Conservation (phyloP, 331 rosid genomes). For the Ulmus americana region DNA sequence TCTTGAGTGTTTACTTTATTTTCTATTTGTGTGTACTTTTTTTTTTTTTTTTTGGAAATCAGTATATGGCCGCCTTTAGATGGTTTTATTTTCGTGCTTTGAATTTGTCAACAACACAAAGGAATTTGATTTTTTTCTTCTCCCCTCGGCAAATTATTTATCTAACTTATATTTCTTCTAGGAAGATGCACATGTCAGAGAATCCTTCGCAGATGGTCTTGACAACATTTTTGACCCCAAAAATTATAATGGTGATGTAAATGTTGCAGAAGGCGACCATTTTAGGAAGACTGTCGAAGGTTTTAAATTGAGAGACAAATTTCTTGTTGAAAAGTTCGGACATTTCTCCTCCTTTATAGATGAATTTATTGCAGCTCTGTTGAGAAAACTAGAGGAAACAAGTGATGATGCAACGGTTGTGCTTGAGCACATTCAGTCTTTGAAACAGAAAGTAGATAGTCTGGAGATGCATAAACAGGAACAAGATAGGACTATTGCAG, state of each 20-base stretch:
- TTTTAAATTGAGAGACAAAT: constrained; percentile 48
- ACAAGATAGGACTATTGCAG: constrained; percentile 40
- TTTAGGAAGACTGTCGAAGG: constrained; percentile 49
- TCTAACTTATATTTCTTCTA: constrained; percentile 30
- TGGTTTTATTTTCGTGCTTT: not conserved
- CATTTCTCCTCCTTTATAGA: constrained; percentile 51
- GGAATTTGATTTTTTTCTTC: not conserved
- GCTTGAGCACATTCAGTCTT: constrained; percentile 37
- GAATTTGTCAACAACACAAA: not conserved
- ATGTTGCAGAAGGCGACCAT: constrained; percentile 42
- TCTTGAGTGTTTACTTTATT: not conserved
- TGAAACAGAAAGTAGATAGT: constrained; percentile 44
- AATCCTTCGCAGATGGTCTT: constrained; percentile 37
- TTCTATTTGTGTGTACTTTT: constrained; percentile 2
- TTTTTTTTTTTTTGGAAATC: not conserved
- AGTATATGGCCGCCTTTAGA: not conserved
- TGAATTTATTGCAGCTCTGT: constrained; percentile 47
- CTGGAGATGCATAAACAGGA: constrained; percentile 51
- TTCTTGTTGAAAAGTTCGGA: constrained; percentile 47
- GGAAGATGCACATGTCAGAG: constrained; percentile 42
- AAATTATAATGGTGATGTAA: constrained; percentile 32
- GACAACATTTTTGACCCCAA: constrained; percentile 29
- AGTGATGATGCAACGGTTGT: constrained; percentile 36
- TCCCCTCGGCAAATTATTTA: no score
- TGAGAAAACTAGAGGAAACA: constrained; percentile 50